phyloP scores from a whole-genome alignment of 2,329 filamentous ascomycete species.

The Stenocarpella maydis region DNA sequence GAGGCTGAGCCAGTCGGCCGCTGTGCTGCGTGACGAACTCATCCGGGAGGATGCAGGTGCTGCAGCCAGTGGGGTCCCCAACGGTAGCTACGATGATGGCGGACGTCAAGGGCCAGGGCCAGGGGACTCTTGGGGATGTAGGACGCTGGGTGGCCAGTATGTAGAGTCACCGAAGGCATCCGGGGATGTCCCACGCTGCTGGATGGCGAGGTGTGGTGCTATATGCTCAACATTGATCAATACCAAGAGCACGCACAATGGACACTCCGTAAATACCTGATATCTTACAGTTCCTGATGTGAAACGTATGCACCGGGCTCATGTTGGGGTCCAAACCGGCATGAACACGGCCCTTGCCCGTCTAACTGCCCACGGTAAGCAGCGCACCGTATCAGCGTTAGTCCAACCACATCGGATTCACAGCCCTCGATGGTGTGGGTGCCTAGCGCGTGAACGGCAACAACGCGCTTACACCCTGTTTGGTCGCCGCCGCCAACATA shows the following conservation, averaged over 20 bases:
- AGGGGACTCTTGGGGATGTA: background rate
- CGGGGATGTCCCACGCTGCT: background rate
- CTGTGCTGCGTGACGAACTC: background rate
- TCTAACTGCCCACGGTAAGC: background rate
- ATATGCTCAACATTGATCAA: background rate
- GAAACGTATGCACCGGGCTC: too few relatives aligned
- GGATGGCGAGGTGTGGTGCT: background rate
- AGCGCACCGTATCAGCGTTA: background rate
- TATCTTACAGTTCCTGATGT: too few relatives aligned
- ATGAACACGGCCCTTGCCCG: background rate
- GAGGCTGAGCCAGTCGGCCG: too few relatives aligned
- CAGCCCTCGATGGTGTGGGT: background rate
- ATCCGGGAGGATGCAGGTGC: background rate
- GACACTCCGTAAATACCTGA: too few relatives aligned
- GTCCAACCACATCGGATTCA: background rate
- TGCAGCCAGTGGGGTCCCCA: background rate
- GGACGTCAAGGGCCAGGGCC: too few relatives aligned
- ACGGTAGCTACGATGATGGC: too few relatives aligned
- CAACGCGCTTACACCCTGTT: conserved; percentile 6
- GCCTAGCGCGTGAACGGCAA: conserved; percentile 1
- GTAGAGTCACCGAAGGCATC: background rate
- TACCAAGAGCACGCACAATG: background rate
- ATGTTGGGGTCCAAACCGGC: background rate
- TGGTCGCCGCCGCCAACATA: background rate
- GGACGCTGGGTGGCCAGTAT: background rate